Evolutionary conservation across 805 yeast genomes (phyloP).

Genomic region (Lipomyces yamadae): DNA sequence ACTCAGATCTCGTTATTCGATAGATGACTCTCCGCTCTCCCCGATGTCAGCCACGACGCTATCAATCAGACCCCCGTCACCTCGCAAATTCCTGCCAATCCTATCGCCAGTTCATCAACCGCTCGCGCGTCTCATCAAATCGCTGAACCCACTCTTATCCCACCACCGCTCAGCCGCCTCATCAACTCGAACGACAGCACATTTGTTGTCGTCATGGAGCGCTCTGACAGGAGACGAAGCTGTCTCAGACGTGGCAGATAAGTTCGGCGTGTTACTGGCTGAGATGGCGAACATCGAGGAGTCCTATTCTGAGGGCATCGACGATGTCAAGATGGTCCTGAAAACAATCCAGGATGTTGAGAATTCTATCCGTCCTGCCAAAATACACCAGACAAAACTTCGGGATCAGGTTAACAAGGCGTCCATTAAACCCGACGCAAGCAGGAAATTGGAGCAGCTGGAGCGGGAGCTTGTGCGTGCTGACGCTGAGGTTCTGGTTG

Average conservation of each 20-base stretch:
- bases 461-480: conserved; percentile 92
- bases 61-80: background rate
- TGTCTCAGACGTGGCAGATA: conserved; percentile 80
- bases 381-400: conserved; percentile 80
- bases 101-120: conserved; percentile 3
- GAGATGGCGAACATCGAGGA: conserved; percentile 88
- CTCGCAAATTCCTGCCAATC: conserved; percentile 9
- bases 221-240: conserved; percentile 82
- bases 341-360: conserved; percentile 84
- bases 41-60: conserved; percentile 1
- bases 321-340: conserved; percentile 81
- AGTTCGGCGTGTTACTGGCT: conserved; percentile 78
- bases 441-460: conserved; percentile 72
- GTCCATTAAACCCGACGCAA: background rate
- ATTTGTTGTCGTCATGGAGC: conserved; percentile 70
- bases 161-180: conserved; percentile 18
- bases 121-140: conserved; percentile 25
- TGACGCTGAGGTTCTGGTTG: conserved; percentile 88
- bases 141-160: conserved; percentile 16
- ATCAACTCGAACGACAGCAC: conserved; percentile 25
- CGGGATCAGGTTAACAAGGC: conserved; percentile 74
- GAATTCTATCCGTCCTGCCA: conserved; percentile 83
- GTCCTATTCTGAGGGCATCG: conserved; percentile 83
- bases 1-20: conserved; percentile 21
- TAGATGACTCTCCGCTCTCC: conserved; percentile 23